Evolutionary conservation across 2,329 filamentous ascomycete species (phyloP).

Genomic region (Epichloe bromicola): DNA sequence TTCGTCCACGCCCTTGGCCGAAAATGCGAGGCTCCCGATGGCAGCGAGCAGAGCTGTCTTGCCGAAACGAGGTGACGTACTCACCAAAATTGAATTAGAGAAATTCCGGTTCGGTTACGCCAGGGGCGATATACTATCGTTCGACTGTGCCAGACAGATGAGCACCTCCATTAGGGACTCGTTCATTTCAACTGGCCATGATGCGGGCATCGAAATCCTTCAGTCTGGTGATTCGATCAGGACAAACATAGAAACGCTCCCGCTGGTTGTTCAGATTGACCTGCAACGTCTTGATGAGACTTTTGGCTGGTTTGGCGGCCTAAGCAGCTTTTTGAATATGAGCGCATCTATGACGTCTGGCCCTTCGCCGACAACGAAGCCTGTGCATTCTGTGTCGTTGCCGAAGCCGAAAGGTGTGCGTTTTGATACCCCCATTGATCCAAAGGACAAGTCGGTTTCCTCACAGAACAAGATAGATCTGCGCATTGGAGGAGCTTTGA

Average conservation of each 20-base stretch:
- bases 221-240: conserved; percentile 31
- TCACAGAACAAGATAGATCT: conserved; percentile 58
- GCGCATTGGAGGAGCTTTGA: conserved; percentile 61
- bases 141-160: conserved; percentile 44
- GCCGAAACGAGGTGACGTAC: conserved; percentile 11
- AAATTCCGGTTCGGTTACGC: conserved; percentile 51
- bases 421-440: conserved; percentile 40
- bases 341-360: conserved; percentile 72
- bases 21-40: background rate
- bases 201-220: conserved; percentile 41
- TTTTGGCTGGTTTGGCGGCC: conserved; percentile 75
- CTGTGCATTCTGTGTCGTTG: conserved; percentile 23
- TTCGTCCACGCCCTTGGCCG: conserved; percentile 5
- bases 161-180: conserved; percentile 46
- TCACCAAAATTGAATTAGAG: conserved; percentile 33
- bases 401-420: conserved; percentile 42
- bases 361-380: conserved; percentile 35
- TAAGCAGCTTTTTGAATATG: conserved; percentile 83
- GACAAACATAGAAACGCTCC: conserved; percentile 61
- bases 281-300: conserved; percentile 74
- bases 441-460: conserved; percentile 31
- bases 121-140: conserved; percentile 49
- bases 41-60: conserved; percentile 1
- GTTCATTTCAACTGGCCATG: conserved; percentile 42
- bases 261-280: conserved; percentile 64